Percentiles rank a stretch among this genome's conserved stretches.
phyloP scores from a whole-genome alignment of 495 filamentous ascomycete genomes.

The Tuber calosporum region DNA sequence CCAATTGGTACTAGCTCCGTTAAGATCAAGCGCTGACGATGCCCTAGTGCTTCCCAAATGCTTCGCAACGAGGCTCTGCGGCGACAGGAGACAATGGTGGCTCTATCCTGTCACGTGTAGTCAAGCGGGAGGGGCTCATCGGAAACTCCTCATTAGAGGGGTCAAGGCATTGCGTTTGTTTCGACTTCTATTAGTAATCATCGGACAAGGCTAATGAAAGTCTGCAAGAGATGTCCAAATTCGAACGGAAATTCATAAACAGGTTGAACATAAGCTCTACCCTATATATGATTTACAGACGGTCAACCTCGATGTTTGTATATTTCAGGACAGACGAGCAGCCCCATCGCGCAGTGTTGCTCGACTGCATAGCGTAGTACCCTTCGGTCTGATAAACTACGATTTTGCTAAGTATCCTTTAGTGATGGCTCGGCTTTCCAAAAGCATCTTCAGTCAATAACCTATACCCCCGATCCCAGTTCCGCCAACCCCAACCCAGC shows the following conservation, averaged over 20 bases:
- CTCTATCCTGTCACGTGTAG: not conserved
- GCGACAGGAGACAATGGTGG: constrained; percentile 1
- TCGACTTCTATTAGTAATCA: not conserved
- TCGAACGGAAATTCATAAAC: constrained; percentile 9
- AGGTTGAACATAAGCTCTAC: constrained; percentile 3
- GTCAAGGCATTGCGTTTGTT: constrained; percentile 1
- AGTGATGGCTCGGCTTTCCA: constrained; percentile 6
- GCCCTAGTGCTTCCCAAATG: not conserved
- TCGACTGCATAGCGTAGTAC: constrained; percentile 9
- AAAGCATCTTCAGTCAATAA: not conserved
- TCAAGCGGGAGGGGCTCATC: not conserved
- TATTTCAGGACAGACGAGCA: constrained; percentile 1
- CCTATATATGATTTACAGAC: not conserved
- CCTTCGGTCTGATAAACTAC: not conserved
- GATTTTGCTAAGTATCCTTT: not conserved
- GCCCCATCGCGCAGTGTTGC: not conserved
- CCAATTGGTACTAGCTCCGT: not conserved
- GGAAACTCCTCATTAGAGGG: not conserved
- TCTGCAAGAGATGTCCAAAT: constrained; percentile 1
- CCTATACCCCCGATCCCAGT: not conserved
- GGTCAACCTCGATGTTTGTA: constrained; percentile 3
- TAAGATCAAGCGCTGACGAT: not conserved
- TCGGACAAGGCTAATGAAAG: not conserved
- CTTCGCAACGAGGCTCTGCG: constrained; percentile 3
- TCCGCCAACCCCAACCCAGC: not conserved